phyloP scores from a whole-genome alignment of 345 rosid genomes.

The Acer yangbiense region DNA sequence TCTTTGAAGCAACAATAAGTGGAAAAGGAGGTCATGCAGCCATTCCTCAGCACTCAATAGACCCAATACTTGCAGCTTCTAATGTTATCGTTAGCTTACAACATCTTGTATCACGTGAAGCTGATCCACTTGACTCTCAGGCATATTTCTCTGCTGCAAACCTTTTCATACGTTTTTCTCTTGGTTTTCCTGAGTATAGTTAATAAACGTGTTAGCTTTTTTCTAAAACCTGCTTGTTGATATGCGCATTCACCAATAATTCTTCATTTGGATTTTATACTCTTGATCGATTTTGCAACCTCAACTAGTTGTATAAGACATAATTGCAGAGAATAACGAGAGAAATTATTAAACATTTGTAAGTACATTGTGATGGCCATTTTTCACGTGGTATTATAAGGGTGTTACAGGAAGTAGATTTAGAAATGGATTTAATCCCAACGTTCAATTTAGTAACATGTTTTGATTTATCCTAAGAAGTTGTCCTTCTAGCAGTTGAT shows the following conservation, averaged over 20 bases:
- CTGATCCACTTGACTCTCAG: conserved; percentile 92
- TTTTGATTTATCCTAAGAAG: neutral
- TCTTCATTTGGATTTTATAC: conserved; percentile 1
- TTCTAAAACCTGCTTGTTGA: neutral
- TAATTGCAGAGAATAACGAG: neutral
- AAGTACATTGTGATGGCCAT: neutral
- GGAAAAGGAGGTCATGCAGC: conserved; percentile 95
- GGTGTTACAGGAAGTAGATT: neutral
- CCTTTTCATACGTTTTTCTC: neutral
- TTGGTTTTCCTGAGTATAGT: neutral
- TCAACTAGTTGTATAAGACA: neutral
- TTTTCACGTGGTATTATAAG: neutral
- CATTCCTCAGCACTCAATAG: conserved; percentile 76
- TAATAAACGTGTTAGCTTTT: neutral
- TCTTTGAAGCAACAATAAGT: conserved; percentile 75
- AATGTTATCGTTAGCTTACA: conserved; percentile 78
- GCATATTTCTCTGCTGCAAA: conserved; percentile 31
- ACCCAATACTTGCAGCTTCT: conserved; percentile 88
- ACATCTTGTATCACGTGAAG: conserved; percentile 88
- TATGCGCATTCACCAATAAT: neutral
- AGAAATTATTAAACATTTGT: neutral
- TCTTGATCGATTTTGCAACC: neutral
- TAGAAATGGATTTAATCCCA: neutral
- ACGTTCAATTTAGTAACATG: neutral
- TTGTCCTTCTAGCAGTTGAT: neutral